Conservation (phyloP, 306 rosid genomes). For the Prunus mira region DNA sequence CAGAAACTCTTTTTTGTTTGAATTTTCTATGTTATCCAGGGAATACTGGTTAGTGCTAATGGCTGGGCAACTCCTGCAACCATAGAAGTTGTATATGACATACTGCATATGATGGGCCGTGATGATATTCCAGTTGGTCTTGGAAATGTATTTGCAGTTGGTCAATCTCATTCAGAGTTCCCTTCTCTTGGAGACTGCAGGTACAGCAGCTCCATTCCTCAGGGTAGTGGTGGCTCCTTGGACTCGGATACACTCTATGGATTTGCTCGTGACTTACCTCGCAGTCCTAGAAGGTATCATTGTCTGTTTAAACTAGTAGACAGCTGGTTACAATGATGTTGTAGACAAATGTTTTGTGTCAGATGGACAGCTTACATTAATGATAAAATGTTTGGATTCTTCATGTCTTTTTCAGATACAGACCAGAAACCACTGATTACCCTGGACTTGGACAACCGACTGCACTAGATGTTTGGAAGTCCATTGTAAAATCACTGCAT, state of each 20-base stretch:
- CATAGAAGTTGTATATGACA: conserved; percentile 47
- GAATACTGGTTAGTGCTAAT: conserved; percentile 50
- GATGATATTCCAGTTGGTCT: conserved; percentile 62
- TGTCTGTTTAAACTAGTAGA: neutral
- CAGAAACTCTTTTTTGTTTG: neutral
- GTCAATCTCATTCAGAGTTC: conserved; percentile 33
- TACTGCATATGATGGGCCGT: conserved; percentile 75
- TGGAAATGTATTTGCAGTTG: conserved; percentile 45
- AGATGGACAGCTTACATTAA: neutral
- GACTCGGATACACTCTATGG: conserved; percentile 72
- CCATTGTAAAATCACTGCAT: conserved; percentile 28
- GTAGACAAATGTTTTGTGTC: neutral
- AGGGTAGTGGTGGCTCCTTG: conserved; percentile 57
- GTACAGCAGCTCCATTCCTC: conserved; percentile 45
- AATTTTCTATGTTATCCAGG: conserved; percentile 29
- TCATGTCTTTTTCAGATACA: conserved; percentile 37
- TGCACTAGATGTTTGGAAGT: conserved; percentile 57
- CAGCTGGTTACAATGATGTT: neutral
- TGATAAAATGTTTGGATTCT: neutral
- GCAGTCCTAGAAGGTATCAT: conserved; percentile 61
- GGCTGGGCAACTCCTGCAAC: conserved; percentile 73
- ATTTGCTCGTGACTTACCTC: conserved; percentile 51
- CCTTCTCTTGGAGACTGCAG: conserved; percentile 45
- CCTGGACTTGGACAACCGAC: conserved; percentile 55
- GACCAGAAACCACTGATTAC: conserved; percentile 38